Evolutionary conservation across 2,329 filamentous ascomycete genomes (phyloP).

Genomic region (Coniella vitis): DNA sequence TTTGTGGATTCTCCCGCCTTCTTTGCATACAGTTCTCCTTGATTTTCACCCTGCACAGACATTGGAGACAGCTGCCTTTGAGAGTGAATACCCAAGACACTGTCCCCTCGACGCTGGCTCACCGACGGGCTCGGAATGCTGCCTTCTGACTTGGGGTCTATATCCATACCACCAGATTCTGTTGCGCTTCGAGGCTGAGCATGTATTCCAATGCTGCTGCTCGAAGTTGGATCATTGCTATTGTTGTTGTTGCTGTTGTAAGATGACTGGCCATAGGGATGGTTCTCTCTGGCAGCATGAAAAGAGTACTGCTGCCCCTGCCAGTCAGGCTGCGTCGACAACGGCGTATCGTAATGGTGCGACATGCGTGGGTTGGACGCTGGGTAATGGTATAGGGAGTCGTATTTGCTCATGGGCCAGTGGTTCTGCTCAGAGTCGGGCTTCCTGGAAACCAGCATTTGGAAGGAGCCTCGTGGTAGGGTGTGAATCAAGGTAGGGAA

Average conservation of each 20-base stretch:
- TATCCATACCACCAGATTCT: constrained; percentile 41
- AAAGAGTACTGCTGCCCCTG: constrained; percentile 46
- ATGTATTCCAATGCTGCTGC: constrained; percentile 30
- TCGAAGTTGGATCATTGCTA: constrained; percentile 31
- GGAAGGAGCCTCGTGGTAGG: constrained; percentile 24
- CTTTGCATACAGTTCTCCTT: constrained; percentile 28
- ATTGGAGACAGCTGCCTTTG: constrained; percentile 33
- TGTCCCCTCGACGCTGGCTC: constrained; percentile 29
- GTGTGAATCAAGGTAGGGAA: background rate
- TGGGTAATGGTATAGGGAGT: constrained; percentile 37
- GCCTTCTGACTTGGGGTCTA: constrained; percentile 55
- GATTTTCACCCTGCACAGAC: constrained; percentile 28
- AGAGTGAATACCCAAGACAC: constrained; percentile 35
- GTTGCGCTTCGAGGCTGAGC: constrained; percentile 32
- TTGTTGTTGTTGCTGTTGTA: too few relatives aligned
- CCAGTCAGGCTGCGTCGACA: constrained; percentile 51
- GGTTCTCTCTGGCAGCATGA: constrained; percentile 37
- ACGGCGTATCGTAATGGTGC: constrained; percentile 44
- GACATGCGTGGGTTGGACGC: constrained; percentile 49
- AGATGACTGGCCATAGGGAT: constrained; percentile 38
- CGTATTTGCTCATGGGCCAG: constrained; percentile 49
- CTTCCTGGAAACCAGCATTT: constrained; percentile 52
- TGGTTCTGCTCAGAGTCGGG: constrained; percentile 46
- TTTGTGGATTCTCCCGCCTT: constrained; percentile 30
- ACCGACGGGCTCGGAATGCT: constrained; percentile 26